These are phyloP conservation scores for Oryza officinalis DNA, from an alignment of 176 grass and related monocot genomes.

Conservation along the genomic window DNA sequence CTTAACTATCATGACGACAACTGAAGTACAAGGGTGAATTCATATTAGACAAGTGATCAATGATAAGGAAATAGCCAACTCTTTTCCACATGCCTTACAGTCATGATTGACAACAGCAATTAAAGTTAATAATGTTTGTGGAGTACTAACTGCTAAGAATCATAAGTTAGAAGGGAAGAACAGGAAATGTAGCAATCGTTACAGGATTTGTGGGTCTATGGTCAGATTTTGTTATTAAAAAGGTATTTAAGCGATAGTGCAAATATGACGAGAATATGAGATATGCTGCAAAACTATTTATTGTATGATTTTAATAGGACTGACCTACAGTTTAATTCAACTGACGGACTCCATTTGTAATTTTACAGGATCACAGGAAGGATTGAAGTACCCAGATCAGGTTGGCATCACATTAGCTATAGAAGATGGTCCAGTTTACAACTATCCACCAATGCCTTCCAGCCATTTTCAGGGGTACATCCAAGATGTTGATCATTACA, in stretches of 20 bases:
- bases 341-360: neutral
- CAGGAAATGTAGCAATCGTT: neutral
- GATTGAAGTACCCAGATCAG: conserved; percentile 54
- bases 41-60: neutral
- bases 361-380: conserved; percentile 59
- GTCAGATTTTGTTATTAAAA: neutral
- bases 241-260: neutral
- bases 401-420: conserved; percentile 76
- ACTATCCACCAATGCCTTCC: conserved; percentile 47
- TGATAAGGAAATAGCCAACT: conserved; percentile 13
- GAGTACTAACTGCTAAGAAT: neutral
- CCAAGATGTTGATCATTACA: conserved; percentile 25
- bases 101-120: neutral
- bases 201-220: neutral
- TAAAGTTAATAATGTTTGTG: neutral
- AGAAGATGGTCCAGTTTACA: conserved; percentile 84
- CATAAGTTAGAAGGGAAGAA: neutral
- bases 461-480: conserved; percentile 24
- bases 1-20: conserved; percentile 1
- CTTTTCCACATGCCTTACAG: neutral
- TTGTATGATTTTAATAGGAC: conserved; percentile 6
- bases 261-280: neutral
- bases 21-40: neutral
- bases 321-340: neutral
- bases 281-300: conserved; percentile 12